Base-by-base conservation (phyloP, 495 filamentous ascomycete species). In the Haplographium delicatum region DNA sequence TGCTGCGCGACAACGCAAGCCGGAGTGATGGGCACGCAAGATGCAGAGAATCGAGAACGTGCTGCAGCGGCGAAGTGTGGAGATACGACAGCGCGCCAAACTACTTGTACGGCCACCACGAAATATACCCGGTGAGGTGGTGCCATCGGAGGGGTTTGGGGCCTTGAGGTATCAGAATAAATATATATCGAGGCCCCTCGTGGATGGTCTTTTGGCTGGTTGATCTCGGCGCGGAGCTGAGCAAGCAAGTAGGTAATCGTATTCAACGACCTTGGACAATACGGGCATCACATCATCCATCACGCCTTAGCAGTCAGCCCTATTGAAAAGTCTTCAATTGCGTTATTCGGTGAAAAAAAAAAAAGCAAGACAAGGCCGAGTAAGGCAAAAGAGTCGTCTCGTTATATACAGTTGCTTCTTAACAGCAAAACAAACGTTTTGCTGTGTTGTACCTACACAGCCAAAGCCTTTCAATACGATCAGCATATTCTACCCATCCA, bases 281-380 rank as follows among this genome's bases (percentile, higher is more conserved):
- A 38, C 15, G 34, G 5, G 42, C 24, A 44, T 19, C 25, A 5
- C 42, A 26, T 26, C 42, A 44, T 44, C 42, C 11, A 44, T 28
- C 15, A 24, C 42, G 20, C 42, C 42, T 44, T 15, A 24, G 26
- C 42, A 26, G 42, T 44, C 42, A 44, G 42, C 42, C 18, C 24
- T 15, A 24, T 31, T 10, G 2, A n/a, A 2, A 44, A n/a, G 4
- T 31, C 42, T 30, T n/a, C n/a, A n/a, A n/a, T n/a, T n/a, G 42
- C 25, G 7, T 19, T 16, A 30, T n/a, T n/a, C 26, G n/a, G 19
- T 27, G 19, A 44, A n/a, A 13, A 19, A 11, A 26, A 22, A 8
- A 16, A 10, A 26, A 43, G 23, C 11, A 22, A 39, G 35, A 39
- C 15, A 19, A 39, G 11, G 35, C 18, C 16, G 8, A 15, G 18